A percentile compares a stretch with the other conserved stretches of the same genome.
Conservation (phyloP, 2,329 filamentous ascomycete species). For the Colletotrichum somersetense region DNA sequence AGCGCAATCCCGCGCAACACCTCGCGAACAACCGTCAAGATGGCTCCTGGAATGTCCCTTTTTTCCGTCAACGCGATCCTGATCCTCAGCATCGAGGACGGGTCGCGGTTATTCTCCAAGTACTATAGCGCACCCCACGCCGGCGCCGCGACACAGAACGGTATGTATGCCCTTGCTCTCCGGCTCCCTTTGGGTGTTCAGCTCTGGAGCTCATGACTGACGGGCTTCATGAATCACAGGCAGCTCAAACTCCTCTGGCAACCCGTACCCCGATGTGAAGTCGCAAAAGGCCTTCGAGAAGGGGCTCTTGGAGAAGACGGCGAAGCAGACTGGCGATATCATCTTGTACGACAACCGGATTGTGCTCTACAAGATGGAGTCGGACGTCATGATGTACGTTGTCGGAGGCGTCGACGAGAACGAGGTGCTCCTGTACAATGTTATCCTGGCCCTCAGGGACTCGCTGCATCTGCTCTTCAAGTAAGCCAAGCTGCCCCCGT, state of each 20-base stretch:
- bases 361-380: slow-evolving; percentile 97
- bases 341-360: slow-evolving; percentile 98
- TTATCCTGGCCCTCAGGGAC: slow-evolving; percentile 90
- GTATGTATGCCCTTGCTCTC: slow-evolving; percentile 41
- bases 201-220: slow-evolving; percentile 19
- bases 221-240: not conserved
- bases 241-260: slow-evolving; percentile 56
- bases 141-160: slow-evolving; percentile 46
- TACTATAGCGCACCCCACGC: slow-evolving; percentile 72
- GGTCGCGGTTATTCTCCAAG: slow-evolving; percentile 91
- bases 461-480: slow-evolving; percentile 92
- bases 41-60: slow-evolving; percentile 82
- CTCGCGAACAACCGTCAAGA: slow-evolving; percentile 51
- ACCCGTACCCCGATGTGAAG: slow-evolving; percentile 89
- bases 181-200: slow-evolving; percentile 25
- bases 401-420: slow-evolving; percentile 94
- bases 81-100: slow-evolving; percentile 87
- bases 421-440: slow-evolving; percentile 95
- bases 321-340: slow-evolving; percentile 94
- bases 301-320: slow-evolving; percentile 93
- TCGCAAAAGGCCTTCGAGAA: slow-evolving; percentile 98
- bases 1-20: slow-evolving; percentile 38
- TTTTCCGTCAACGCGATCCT: slow-evolving; percentile 83
- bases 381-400: slow-evolving; percentile 95
- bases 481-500: slow-evolving; percentile 71